These are phyloP conservation scores for Radiomyces spectabilis DNA, from an alignment of 192 early-diverging fungal species.

Conservation along the genomic window DNA sequence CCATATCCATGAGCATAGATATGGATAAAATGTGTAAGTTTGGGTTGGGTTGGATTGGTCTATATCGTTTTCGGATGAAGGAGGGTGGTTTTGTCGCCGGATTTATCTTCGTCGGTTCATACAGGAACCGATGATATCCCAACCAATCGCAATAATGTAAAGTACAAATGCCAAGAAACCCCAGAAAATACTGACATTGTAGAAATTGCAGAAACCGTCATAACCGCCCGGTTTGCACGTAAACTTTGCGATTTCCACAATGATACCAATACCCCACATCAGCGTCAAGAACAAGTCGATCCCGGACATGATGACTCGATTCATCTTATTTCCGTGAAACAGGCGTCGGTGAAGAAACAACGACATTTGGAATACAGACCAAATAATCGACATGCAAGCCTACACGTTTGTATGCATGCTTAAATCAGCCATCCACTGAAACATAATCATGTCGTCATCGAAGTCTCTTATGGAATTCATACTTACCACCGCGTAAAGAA, in stretches of 20 bases:
- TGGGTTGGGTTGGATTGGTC: no score
- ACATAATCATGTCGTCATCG: no score
- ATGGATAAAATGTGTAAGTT: no score
- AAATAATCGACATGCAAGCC: constrained; percentile 14
- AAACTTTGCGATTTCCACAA: constrained; percentile 18
- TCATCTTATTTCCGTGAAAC: constrained; percentile 10
- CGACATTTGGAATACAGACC: constrained; percentile 7
- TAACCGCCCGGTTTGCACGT: constrained; percentile 15
- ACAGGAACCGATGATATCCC: constrained; percentile 26
- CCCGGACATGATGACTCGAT: constrained; percentile 14
- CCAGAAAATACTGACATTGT: constrained; percentile 32
- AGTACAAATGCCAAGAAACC: constrained; percentile 24
- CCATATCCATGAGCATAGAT: no score
- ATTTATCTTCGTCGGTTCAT: no score
- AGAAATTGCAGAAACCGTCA: constrained; percentile 31
- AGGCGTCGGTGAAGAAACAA: constrained; percentile 17
- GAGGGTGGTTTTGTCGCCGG: no score
- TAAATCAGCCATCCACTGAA: no score
- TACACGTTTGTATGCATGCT: no score
- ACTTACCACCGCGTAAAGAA: constrained; percentile 23
- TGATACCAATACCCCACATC: constrained; percentile 26
- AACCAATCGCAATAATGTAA: constrained; percentile 11
- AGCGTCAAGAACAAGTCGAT: constrained; percentile 22
- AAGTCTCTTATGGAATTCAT: no score
- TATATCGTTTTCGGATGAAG: no score